Base-by-base conservation (phyloP, 2,329 filamentous ascomycete genomes). In the Huntiella omanensis region DNA sequence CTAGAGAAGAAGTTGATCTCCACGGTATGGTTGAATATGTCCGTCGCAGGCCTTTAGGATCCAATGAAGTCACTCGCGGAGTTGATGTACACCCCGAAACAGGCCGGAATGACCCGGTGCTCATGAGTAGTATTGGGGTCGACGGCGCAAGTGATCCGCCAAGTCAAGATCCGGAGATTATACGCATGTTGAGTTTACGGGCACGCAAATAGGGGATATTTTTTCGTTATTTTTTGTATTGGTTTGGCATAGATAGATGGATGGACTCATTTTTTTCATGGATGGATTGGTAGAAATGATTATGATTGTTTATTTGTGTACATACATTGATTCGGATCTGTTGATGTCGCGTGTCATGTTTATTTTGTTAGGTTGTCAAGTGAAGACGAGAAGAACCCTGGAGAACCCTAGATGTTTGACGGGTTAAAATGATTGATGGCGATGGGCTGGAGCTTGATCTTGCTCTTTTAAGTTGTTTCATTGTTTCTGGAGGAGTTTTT, bases 51-150 rank as follows among this genome's bases (percentile, higher is more conserved):
- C 22, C 22, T 28, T 10, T 28, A 7, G 56, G 55, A 5, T 52
- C 53, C 11, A 50, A 54, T 11, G 49, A 52, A 2, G 49, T 53
- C 1, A 56, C 55, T n/a, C 55, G 56, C 2, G 55, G 54, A 3
- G 49, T 66, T 8, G 63, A 66, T 50, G 55, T 66, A 15, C 63
- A 66, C 40, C 62, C 63, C 0, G 54, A 57, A n/a, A 65, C 64
- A 6, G 52, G 57, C 4, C 59, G 58, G 45, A 59, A 64, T 16
- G 64, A 66, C 28, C 61, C 61, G 0, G 57, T 65, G 12, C 37
- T 66, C 12, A 54, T 55, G 33, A 54, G 53, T 1, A 54, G 54
- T 16, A 57, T 51, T 34, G 54, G 57, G 13, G 46, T 52, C 1
- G 55, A 53, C 8, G 45, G 51, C 15, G 49, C 52, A 10, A 55